Percentiles rank a stretch among this genome's conserved stretches.
Evolutionary conservation across 352 stramenopile species (phyloP).

Genomic region (Globisporangium polare): DNA sequence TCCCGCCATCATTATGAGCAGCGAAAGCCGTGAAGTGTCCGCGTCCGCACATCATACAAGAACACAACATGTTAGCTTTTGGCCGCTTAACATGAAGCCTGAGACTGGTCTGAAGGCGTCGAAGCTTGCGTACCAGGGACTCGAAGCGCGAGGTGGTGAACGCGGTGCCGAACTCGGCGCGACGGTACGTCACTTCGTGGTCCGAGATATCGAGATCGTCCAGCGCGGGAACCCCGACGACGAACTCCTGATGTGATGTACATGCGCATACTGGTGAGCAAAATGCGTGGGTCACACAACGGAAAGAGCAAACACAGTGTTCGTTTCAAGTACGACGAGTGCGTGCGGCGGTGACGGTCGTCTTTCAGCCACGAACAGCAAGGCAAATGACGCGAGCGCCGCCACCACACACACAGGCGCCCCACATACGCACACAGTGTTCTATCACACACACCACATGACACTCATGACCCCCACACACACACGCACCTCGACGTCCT

Average conservation of each 20-base stretch:
- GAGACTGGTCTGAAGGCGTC: background rate
- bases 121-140: slow-evolving; percentile 30
- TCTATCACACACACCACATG: background rate
- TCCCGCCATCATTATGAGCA: background rate
- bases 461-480: background rate
- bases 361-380: background rate
- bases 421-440: background rate
- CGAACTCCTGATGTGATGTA: slow-evolving; percentile 23
- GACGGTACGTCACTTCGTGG: slow-evolving; percentile 63
- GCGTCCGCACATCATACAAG: background rate
- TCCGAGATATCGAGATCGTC: slow-evolving; percentile 32
- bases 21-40: too few relatives aligned
- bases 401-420: background rate
- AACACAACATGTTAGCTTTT: background rate
- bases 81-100: background rate
- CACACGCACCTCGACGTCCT: slow-evolving; percentile 49
- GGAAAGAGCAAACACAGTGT: background rate
- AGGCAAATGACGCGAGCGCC: background rate
- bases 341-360: too few relatives aligned
- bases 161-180: slow-evolving; percentile 40
- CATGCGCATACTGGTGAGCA: slow-evolving; percentile 9
- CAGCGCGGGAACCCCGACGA: slow-evolving; percentile 17
- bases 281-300: slow-evolving; percentile 5
- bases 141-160: slow-evolving; percentile 62
- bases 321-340: too few relatives aligned